Conservation (phyloP, 2,329 filamentous ascomycete genomes). For the Chrysosphaeria jannelii region DNA sequence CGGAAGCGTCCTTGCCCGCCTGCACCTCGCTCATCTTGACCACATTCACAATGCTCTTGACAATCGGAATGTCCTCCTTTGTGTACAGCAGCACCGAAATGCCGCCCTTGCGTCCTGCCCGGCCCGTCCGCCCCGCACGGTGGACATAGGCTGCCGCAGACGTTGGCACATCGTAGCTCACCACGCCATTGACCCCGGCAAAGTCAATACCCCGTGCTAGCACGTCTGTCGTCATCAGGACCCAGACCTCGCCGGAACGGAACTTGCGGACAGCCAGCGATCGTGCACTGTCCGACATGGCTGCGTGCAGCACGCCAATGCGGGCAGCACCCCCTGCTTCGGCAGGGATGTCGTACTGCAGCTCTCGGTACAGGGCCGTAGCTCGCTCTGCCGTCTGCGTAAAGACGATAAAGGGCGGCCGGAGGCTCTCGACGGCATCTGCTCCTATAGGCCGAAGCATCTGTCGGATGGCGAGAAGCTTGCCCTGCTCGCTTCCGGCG, state of each 20-base stretch:
- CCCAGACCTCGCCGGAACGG: constrained; percentile 77
- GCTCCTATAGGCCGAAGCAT: constrained; percentile 44
- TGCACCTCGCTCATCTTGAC: constrained; percentile 60
- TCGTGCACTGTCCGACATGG: constrained; percentile 46
- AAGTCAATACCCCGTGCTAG: constrained; percentile 84
- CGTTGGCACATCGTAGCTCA: constrained; percentile 94
- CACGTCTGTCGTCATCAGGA: constrained; percentile 85
- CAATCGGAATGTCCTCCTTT: constrained; percentile 66
- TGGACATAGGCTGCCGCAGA: constrained; percentile 77
- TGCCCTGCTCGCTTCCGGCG: constrained; percentile 75
- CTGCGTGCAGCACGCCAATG: constrained; percentile 72
- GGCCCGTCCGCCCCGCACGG: constrained; percentile 67
- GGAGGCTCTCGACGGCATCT: constrained; percentile 15
- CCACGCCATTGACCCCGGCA: constrained; percentile 75
- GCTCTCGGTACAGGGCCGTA: constrained; percentile 58
- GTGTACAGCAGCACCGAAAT: constrained; percentile 87
- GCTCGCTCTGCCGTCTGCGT: constrained; percentile 87
- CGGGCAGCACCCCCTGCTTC: constrained; percentile 61
- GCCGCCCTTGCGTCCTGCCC: constrained; percentile 64
- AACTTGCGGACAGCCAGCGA: constrained; percentile 68
- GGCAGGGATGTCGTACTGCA: constrained; percentile 78
- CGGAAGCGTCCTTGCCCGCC: constrained; percentile 9
- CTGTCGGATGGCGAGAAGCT: constrained; percentile 71
- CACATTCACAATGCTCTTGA: constrained; percentile 81
- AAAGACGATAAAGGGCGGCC: constrained; percentile 81